Base-by-base conservation (phyloP, 805 yeast genomes). In the Candida caryicola region DNA sequence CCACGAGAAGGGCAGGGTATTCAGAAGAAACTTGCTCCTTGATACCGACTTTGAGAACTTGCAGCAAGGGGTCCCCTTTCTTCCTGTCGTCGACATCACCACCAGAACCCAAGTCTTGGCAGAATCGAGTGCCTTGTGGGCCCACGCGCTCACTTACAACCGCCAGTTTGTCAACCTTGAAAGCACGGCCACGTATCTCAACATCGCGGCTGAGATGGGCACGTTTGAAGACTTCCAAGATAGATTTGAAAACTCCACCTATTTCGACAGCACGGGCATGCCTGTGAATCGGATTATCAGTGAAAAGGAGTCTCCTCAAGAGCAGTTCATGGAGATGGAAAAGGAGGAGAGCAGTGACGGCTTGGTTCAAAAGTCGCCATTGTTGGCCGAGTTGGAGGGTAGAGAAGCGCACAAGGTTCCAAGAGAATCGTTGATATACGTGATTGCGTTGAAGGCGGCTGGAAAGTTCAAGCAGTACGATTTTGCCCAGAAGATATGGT, bases 61-160 rank as follows among this genome's bases (percentile, higher is more conserved):
- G 5, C 28, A 27, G 6, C 33, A 31, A 19, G 51, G 65, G 10
- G 77, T 88, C 2, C 97, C 97, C 2, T 76, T 91, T 40, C 62
- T 91, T 29, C 90, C 96, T 1, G 53, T 77, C 1, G 49, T 66
- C 0, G 66, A 67, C 6, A 54, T 85, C 6, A 49, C 50, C 1
- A 44, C 64, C 3, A 44, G 66, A 3, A 43, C 49, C 16, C 73
- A 79, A 44, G 60, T 86, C 1, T 38, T 84, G 30, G 80, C 82
- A 0, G 98, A 91, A 59, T 78, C 91, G 0, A 72, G 78, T 42
- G 97, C 97, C 0, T 41, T 91, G 4, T 77, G 95, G 81, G 72
- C 74, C 2, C 79, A 71, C 49, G 62, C 77, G 10, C 42, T 77
- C 17, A 56, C 73, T 15, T 52, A 57, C 23, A 57, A 64, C 31